phyloP scores from a whole-genome alignment of 2,329 filamentous ascomycete species.

The Colletotrichum kahawae region DNA sequence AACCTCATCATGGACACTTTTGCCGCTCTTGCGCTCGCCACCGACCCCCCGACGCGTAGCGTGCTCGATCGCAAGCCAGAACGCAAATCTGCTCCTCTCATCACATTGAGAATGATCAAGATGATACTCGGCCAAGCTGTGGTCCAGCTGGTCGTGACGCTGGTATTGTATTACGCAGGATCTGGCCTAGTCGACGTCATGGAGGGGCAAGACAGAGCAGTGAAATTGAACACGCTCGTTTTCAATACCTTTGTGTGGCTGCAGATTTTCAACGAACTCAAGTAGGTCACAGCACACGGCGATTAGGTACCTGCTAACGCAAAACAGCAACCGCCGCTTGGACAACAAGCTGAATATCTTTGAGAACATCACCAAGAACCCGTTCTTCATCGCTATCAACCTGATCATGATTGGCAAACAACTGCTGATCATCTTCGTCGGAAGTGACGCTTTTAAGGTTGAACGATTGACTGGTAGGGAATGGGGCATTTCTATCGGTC shows the following conservation, averaged over 20 bases:
- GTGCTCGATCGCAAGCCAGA: slow-evolving; percentile 54
- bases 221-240: slow-evolving; percentile 65
- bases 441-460: slow-evolving; percentile 77
- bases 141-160: slow-evolving; percentile 62
- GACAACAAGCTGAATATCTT: slow-evolving; percentile 91
- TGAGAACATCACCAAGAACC: slow-evolving; percentile 78
- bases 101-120: slow-evolving; percentile 56
- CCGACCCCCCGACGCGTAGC: slow-evolving; percentile 36
- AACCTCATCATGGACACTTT: slow-evolving; percentile 71
- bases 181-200: not conserved
- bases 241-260: slow-evolving; percentile 92
- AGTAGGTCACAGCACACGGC: slow-evolving; percentile 51
- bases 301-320: slow-evolving; percentile 36
- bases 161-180: slow-evolving; percentile 31
- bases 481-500: slow-evolving; percentile 83
- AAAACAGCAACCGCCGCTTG: slow-evolving; percentile 72
- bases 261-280: slow-evolving; percentile 68
- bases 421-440: slow-evolving; percentile 83
- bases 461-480: slow-evolving; percentile 66
- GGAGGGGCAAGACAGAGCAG: slow-evolving; percentile 44
- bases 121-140: slow-evolving; percentile 69
- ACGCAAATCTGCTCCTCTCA: slow-evolving; percentile 17
- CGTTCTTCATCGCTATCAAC: slow-evolving; percentile 83
- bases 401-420: slow-evolving; percentile 83
- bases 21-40: slow-evolving; percentile 54